Conservation (phyloP, 345 rosid species). For the Pistacia integerrima region DNA sequence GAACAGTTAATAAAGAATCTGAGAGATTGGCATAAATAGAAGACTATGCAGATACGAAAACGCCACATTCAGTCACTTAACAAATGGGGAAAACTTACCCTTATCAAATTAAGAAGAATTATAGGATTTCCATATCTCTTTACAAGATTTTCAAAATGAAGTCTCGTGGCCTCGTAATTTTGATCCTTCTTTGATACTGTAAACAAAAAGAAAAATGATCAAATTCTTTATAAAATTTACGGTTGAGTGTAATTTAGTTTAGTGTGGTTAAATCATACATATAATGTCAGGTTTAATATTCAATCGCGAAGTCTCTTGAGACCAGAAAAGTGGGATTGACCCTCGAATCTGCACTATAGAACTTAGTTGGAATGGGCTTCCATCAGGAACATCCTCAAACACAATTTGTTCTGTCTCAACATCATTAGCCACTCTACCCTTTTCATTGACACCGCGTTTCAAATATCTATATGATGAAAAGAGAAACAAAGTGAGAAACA, state of each 20-base stretch:
- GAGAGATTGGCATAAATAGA: conserved; percentile 16
- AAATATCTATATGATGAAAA: conserved; percentile 54
- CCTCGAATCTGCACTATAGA: conserved; percentile 95
- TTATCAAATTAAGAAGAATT: conserved; percentile 80
- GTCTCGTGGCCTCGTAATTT: conserved; percentile 76
- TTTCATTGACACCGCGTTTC: conserved; percentile 92
- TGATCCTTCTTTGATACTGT: conserved; percentile 83
- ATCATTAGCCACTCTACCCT: conserved; percentile 97
- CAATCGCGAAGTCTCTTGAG: conserved; percentile 90
- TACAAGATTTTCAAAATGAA: conserved; percentile 88
- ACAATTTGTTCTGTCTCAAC: conserved; percentile 98
- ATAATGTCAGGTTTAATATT: conserved; percentile 86
- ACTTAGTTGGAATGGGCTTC: conserved; percentile 65
- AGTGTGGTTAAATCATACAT: conserved; percentile 49
- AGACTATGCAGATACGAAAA: conserved; percentile 1
- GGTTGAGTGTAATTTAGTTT: background rate
- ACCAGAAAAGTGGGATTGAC: conserved; percentile 97
- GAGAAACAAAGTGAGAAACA: conserved; percentile 18
- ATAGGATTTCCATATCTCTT: conserved; percentile 93
- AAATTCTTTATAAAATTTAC: conserved; percentile 6
- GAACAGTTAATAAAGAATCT: conserved; percentile 12
- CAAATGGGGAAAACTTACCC: conserved; percentile 47
- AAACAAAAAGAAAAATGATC: conserved; percentile 32
- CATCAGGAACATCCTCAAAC: conserved; percentile 75
- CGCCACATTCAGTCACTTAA: background rate